These are phyloP conservation scores for Penicillium sp. DNA, from an alignment of 2,329 filamentous ascomycete species.

Conservation along the genomic window DNA sequence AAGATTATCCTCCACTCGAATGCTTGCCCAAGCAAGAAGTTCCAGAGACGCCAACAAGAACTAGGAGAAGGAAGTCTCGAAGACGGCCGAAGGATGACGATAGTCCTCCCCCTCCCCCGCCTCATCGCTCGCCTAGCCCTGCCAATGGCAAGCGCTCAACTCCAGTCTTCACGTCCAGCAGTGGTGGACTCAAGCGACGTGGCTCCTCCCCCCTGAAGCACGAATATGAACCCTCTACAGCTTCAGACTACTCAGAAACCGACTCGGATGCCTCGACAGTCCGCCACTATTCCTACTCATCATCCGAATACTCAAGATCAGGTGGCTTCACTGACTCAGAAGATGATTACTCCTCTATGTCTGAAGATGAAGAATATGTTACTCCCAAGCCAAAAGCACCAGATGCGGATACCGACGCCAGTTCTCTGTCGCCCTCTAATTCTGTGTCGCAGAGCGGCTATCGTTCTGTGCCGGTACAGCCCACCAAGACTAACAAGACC, in stretches of 20 bases:
- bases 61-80: constrained; percentile 20
- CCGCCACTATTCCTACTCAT: constrained; percentile 38
- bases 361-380: constrained; percentile 50
- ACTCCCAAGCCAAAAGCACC: constrained; percentile 36
- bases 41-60: constrained; percentile 22
- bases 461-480: constrained; percentile 43
- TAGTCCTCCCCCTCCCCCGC: constrained; percentile 37
- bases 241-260: constrained; percentile 48
- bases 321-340: constrained; percentile 38
- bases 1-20: constrained; percentile 24
- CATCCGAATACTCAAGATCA: constrained; percentile 26
- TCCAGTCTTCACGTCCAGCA: constrained; percentile 43
- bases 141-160: constrained; percentile 37
- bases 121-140: constrained; percentile 47
- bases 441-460: constrained; percentile 71
- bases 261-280: constrained; percentile 50
- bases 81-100: constrained; percentile 26
- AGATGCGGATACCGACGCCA: constrained; percentile 40
- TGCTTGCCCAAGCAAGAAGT: constrained; percentile 11
- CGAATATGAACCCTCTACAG: constrained; percentile 82
- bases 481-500: constrained; percentile 45
- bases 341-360: constrained; percentile 22
- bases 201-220: constrained; percentile 92
- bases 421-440: constrained; percentile 67
- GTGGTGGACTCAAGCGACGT: constrained; percentile 52